Evolutionary conservation across 495 filamentous ascomycete species (phyloP), one percentile per base, ranked within the genome.

Genomic region (Pseudevernia furfuracea): DNA sequence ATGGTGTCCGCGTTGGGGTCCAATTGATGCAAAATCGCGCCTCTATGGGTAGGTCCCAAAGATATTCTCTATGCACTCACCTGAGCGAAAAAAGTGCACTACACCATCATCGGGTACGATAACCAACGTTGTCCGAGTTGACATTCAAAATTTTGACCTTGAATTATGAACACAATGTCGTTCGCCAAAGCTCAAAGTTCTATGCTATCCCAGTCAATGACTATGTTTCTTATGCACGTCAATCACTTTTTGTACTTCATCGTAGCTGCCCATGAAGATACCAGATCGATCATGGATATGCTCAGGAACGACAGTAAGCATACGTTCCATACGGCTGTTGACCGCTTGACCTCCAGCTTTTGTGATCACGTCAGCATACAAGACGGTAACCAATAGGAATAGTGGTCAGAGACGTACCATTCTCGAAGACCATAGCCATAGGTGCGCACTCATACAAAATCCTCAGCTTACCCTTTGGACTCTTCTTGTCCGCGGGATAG

Each of bases 361-460:
- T 37, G 23, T 14, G 41, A 25, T 41, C 38, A 60, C 37, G 62
- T 67, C 55, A 70, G 64, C 52, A 62, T 5, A 28, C 30, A 17
- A 53, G 23, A 14, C 4, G 9, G 30, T 64, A 3, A 11, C n/a
- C 52, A 30, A 32, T 30, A 30, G 25, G 49, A 4, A 28, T 52
- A 36, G 5, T 7, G 17, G 38, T 57, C 49, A 30, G 30, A 32
- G 49, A 81, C 85, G 79, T 72, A 93, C 89, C 89, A 77, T 98
- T 96, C 81, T 98, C 94, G 78, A 98, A 96, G 28, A 98, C 82
- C 92, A 97, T 91, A 9, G 95, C 95, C 94, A 98, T 98, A 23
- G 94, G 94, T 52, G 95, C 94, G 75, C 94, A 98, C 80, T 98
- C 94, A 78, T 98, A 98, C 71, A 98, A 75, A 69, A 98, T 98